Evolutionary conservation across 2,329 filamentous ascomycete species (phyloP).

Genomic region (Sporothrix sp.): DNA sequence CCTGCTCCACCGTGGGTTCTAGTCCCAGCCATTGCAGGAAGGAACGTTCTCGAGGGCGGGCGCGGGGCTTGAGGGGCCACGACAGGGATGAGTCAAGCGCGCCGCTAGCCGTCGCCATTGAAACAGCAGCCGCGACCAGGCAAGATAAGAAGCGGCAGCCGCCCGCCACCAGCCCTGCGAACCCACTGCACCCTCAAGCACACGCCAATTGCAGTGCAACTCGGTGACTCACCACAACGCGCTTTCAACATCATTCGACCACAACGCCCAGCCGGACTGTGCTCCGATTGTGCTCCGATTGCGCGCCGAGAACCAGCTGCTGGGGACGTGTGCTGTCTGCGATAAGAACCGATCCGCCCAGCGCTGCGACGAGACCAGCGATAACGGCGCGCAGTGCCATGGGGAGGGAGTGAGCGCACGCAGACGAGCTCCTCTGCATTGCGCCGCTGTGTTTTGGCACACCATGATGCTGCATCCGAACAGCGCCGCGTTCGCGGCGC

Average conservation of each 20-base stretch:
- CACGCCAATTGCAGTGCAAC: too few relatives aligned
- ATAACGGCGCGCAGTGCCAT: neutral
- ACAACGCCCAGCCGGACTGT: too few relatives aligned
- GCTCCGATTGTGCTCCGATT: constrained; percentile 3
- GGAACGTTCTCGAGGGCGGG: constrained; percentile 17
- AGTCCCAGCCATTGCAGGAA: constrained; percentile 3
- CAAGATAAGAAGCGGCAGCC: constrained; percentile 1
- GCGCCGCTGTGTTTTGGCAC: too few relatives aligned
- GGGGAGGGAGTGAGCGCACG: neutral
- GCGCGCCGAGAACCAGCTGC: neutral
- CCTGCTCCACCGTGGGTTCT: neutral
- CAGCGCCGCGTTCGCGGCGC: neutral
- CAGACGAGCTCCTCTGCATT: too few relatives aligned
- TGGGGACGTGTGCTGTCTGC: neutral
- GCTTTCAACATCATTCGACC: too few relatives aligned
- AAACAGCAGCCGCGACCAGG: constrained; percentile 1
- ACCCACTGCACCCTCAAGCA: neutral
- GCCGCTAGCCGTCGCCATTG: too few relatives aligned
- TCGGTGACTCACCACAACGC: too few relatives aligned
- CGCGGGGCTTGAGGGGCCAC: constrained; percentile 14
- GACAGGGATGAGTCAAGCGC: constrained; percentile 15
- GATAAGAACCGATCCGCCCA: neutral
- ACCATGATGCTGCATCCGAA: constrained; percentile 1
- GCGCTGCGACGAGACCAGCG: too few relatives aligned
- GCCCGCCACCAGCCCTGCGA: neutral